phyloP scores from a whole-genome alignment of 164 flowering plant species.

The Tetrastigma voinierianum region DNA sequence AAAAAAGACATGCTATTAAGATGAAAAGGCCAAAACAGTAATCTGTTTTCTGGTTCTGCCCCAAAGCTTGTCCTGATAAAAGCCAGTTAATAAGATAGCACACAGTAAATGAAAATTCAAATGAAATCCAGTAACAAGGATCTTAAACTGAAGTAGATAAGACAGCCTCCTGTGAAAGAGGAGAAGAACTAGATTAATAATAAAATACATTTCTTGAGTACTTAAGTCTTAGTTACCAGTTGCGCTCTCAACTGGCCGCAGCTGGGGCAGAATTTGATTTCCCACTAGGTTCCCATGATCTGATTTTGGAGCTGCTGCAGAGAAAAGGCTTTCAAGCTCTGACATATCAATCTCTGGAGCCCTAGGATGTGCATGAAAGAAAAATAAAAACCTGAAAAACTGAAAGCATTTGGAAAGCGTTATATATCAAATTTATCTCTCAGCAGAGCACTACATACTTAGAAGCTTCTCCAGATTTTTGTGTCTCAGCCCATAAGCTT shows the following conservation, averaged over 20 bases:
- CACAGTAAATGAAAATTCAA: no score
- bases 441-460: conserved; percentile 40
- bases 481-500: conserved; percentile 93
- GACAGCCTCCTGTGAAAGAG: conserved; percentile 3
- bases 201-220: conserved; percentile 1
- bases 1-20: no score
- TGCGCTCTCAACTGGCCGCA: conserved; percentile 54
- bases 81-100: no score
- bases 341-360: conserved; percentile 75
- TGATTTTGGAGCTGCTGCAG: conserved; percentile 50
- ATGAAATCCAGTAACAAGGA: no score
- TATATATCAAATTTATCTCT: not conserved
- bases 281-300: conserved; percentile 34
- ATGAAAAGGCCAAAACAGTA: not conserved
- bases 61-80: not conserved
- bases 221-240: conserved; percentile 38
- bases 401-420: not conserved
- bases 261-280: conserved; percentile 39
- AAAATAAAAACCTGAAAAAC: not conserved
- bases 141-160: no score
- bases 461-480: conserved; percentile 65
- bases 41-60: not conserved
- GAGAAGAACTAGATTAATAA: not conserved
- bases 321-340: conserved; percentile 76
- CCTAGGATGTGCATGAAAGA: conserved; percentile 28